Evolutionary conservation across 805 yeast species (phyloP).

Genomic region (Candida endomychidarum): DNA sequence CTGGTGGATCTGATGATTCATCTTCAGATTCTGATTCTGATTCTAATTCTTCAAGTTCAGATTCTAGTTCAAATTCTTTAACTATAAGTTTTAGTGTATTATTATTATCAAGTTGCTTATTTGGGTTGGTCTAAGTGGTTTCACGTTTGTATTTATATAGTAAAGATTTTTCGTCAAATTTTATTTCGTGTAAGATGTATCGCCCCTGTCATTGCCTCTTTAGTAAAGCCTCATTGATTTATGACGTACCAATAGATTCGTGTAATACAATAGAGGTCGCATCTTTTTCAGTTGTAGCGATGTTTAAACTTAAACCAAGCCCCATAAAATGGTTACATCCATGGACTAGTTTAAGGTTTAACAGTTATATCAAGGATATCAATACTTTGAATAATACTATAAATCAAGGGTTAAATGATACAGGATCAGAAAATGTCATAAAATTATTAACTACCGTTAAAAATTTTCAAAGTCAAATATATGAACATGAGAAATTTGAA

Average conservation of each 20-base stretch:
- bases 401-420: neutral
- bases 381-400: neutral
- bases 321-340: neutral
- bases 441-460: conserved; percentile 24
- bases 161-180: neutral
- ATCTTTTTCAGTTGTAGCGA: neutral
- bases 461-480: conserved; percentile 18
- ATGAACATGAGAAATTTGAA: conserved; percentile 23
- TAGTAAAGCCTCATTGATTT: too few species aligned
- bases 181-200: neutral
- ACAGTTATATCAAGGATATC: conserved; percentile 4
- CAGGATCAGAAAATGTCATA: conserved; percentile 4
- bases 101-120: neutral
- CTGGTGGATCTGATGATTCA: conserved; percentile 2
- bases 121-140: neutral
- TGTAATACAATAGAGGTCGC: neutral
- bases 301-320: neutral
- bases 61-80: conserved; percentile 12
- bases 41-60: conserved; percentile 5
- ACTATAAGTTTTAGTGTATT: neutral
- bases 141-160: conserved; percentile 4
- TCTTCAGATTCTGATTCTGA: conserved; percentile 9
- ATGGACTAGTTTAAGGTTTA: neutral
- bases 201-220: neutral
- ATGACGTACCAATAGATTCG: too few species aligned